Base-by-base conservation (phyloP, 345 rosid species). In the Trapa incisa region DNA sequence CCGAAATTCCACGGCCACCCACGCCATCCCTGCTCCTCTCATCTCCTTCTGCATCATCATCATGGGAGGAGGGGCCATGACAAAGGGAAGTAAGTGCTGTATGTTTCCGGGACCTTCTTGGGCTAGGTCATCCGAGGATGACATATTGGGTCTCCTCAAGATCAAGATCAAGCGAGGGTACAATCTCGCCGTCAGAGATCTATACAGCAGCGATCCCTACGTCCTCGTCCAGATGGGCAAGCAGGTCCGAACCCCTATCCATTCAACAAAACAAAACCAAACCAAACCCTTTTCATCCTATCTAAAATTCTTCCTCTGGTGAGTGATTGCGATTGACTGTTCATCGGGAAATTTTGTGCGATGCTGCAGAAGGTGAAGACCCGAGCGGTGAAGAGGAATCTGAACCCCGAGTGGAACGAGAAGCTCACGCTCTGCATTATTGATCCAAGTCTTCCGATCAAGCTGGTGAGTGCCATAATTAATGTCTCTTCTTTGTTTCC, bases 101-200 rank as follows among this genome's bases (percentile, higher is more conserved):
- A 45, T 45, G 12, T 52, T 52, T 3, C 17, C 7, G 57, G 7
- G 1, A 52, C 29, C 35, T n/a, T 54, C 60, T 17, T 4, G 10
- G 37, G 14, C 37, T 1, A 8, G 13, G 2, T 33, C 65, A 6
- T n/a, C 66, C 4, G 87, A 89, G 98, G 96, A 92, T 68, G 71
- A 79, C 67, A 54, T 86, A 14, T n/a, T 86, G 75, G 98, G 96
- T 57, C 78, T 92, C 76, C 80, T 92, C 16, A 80, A 84, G 63
- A 76, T 92, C 76, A 85, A 80, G 70, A 82, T 92, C 69, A 72
- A 72, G 37, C 83, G 81, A 63, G 98, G 98, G 22, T 77, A 84
- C 11, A 85, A 86, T 67, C 96, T 92, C 61, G 98, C 98, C 47
- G 76, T 92, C 37, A 89, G 98, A 72, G 98, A 92, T 66, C 71